phyloP scores from a whole-genome alignment of 768 basidiomycete genomes.

The Rhodotorula diobovata region DNA sequence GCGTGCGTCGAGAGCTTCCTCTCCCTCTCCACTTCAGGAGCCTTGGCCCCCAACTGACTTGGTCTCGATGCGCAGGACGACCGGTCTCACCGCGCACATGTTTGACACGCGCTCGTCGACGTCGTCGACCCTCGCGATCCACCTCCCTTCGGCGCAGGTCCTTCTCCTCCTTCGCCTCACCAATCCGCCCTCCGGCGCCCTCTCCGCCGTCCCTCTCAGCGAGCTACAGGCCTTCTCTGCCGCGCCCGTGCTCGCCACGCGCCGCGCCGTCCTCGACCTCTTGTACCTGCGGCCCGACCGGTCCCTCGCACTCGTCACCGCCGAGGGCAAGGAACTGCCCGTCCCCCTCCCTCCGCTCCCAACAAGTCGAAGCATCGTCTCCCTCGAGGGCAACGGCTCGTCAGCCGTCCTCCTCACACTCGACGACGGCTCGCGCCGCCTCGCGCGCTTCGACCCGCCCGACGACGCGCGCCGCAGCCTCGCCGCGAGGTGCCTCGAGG shows the following conservation, averaged over 20 bases:
- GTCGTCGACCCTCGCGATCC: conserved; percentile 51
- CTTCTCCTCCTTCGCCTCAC: conserved; percentile 46
- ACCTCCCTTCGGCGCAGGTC: conserved; percentile 56
- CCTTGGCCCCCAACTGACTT: neutral
- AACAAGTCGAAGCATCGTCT: neutral
- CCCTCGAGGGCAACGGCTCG: neutral
- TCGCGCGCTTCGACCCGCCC: neutral
- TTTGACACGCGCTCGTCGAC: conserved; percentile 55
- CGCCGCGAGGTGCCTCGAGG: conserved; percentile 54
- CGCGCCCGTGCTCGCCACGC: conserved; percentile 60
- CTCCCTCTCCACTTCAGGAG: too few relatives aligned
- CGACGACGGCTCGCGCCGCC: neutral
- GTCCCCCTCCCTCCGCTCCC: neutral
- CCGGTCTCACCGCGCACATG: conserved; percentile 1
- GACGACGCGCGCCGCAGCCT: neutral
- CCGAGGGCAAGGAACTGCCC: neutral
- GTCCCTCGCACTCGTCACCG: conserved; percentile 47
- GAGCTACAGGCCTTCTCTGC: conserved; percentile 55
- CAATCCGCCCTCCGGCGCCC: conserved; percentile 49
- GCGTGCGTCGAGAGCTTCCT: neutral
- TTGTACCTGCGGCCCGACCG: conserved; percentile 45
- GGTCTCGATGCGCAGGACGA: neutral
- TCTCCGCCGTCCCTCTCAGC: conserved; percentile 50
- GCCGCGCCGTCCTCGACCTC: conserved; percentile 62
- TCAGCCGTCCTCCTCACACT: neutral